Base-by-base conservation (phyloP, 768 basidiomycete species). In the Rickenella mellea region DNA sequence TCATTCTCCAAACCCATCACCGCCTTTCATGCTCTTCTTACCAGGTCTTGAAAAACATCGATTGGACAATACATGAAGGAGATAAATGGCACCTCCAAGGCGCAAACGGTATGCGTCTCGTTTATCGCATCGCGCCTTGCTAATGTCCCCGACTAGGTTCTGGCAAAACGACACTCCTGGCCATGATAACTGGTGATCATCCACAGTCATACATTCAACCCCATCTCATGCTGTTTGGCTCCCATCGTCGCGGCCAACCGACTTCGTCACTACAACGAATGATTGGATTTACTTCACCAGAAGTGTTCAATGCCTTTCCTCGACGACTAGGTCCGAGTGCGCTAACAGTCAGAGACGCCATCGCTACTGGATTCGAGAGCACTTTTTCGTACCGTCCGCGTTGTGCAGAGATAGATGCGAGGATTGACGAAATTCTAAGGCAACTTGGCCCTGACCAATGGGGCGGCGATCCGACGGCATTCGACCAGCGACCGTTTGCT, bases 31-130 rank as follows among this genome's bases (percentile, higher is more conserved):
- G 24, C 17, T 39, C n/a, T 27, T 25, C 11, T 4, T 5, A 19
- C 11, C 39, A 90, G 86, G 77, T 92, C 4, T 71, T 99, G 2
- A 70, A 74, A 46, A 64, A 78, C 43, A 75, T 97, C 36, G 73
- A 74, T 42, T 98, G 93, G 94, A 73, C 78, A 28, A 80, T 98
- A 46, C 69, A 69, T 2, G 71, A 76, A 50, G 89, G 90, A 29
- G 81, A 93, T 32, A 71, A 85, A 22, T 97, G 91, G 89, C 86
- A 93, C 53, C 76, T 99, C 10, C 75, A 81, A 52, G 93, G 94
- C 7, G 64, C 79, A 19, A 99, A 98, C 56, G 94, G 88, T 82
- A 57, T 50, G 2, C 9, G 9, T 25, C n/a, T 14, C 14, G 27
- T 27, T 19, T 39, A 19, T 20, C 22, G 24, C 6, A 24, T 37